Percentiles rank a stretch among this genome's conserved stretches.
phyloP scores from a whole-genome alignment of 768 basidiomycete species.

The Suillus hirtellus region DNA sequence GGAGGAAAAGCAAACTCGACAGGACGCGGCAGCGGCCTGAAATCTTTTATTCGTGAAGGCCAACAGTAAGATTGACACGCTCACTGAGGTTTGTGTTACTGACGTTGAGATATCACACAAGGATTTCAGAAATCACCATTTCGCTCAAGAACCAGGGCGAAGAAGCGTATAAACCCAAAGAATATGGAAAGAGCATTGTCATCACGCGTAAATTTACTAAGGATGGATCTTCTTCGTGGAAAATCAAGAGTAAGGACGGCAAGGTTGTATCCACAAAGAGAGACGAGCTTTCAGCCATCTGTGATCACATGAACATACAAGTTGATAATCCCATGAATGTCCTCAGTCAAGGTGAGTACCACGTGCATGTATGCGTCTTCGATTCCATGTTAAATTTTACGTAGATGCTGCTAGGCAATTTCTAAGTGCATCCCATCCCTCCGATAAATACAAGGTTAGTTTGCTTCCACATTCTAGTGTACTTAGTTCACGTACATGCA shows the following conservation, averaged over 20 bases:
- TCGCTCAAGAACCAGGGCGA: conserved; percentile 86
- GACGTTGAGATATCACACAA: conserved; percentile 28
- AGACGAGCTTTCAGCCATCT: conserved; percentile 84
- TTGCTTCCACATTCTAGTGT: neutral
- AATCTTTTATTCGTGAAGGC: conserved; percentile 84
- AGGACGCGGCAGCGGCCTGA: conserved; percentile 83
- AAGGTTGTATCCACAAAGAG: conserved; percentile 71
- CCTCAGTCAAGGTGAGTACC: conserved; percentile 69
- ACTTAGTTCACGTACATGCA: conserved; percentile 7
- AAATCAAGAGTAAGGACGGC: conserved; percentile 72
- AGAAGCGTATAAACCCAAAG: conserved; percentile 81
- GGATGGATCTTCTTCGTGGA: conserved; percentile 78
- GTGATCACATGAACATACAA: conserved; percentile 95
- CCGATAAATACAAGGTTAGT: conserved; percentile 86
- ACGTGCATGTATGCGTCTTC: neutral
- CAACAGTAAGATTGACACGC: conserved; percentile 55
- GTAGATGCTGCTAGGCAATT: conserved; percentile 60
- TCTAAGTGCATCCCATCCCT: conserved; percentile 74
- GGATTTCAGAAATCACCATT: conserved; percentile 75
- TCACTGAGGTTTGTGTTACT: neutral
- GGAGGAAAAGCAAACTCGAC: conserved; percentile 93
- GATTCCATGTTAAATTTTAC: conserved; percentile 1
- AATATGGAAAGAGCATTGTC: conserved; percentile 85
- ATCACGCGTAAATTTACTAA: conserved; percentile 81
- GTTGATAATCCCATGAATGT: conserved; percentile 97